These are phyloP conservation scores for Tanacetum coccineum DNA, from an alignment of 129 eudicot genomes.

Conservation along the genomic window DNA sequence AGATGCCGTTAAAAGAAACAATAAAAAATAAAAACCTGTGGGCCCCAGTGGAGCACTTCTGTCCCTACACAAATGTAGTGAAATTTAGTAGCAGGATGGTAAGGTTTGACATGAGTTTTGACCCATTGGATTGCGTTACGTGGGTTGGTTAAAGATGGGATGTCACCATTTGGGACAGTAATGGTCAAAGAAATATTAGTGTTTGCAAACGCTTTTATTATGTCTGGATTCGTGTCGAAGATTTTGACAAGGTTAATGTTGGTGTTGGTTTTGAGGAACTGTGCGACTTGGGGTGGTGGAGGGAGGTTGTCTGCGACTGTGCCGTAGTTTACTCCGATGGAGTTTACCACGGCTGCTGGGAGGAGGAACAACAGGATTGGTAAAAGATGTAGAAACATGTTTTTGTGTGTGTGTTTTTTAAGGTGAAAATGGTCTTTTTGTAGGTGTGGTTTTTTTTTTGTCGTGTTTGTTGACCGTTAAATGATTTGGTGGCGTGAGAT, in stretches of 20 bases:
- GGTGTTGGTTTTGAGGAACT: constrained; percentile 34
- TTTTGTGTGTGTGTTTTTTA: background rate
- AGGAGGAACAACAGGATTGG: background rate
- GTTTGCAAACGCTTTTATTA: constrained; percentile 34
- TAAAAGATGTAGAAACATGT: background rate
- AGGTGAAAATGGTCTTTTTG: constrained; percentile 7
- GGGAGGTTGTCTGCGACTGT: constrained; percentile 51
- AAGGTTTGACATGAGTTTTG: constrained; percentile 25
- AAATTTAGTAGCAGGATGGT: constrained; percentile 36
- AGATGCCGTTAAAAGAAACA: no score
- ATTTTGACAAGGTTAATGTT: constrained; percentile 35
- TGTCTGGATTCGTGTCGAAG: constrained; percentile 31
- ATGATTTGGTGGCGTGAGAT: background rate
- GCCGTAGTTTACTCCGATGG: constrained; percentile 55
- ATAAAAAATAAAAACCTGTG: constrained; percentile 28
- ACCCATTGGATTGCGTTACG: constrained; percentile 34
- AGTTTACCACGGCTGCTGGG: constrained; percentile 18
- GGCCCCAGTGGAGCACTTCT: constrained; percentile 96
- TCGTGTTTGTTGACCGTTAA: background rate
- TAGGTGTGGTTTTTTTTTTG: constrained; percentile 9
- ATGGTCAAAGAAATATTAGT: constrained; percentile 24
- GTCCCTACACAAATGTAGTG: constrained; percentile 68
- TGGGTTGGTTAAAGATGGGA: constrained; percentile 32
- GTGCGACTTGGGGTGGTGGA: constrained; percentile 30
- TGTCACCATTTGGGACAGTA: constrained; percentile 39